Conservation (phyloP, 1,139 yeast species). For the Nadsonia commutata region DNA sequence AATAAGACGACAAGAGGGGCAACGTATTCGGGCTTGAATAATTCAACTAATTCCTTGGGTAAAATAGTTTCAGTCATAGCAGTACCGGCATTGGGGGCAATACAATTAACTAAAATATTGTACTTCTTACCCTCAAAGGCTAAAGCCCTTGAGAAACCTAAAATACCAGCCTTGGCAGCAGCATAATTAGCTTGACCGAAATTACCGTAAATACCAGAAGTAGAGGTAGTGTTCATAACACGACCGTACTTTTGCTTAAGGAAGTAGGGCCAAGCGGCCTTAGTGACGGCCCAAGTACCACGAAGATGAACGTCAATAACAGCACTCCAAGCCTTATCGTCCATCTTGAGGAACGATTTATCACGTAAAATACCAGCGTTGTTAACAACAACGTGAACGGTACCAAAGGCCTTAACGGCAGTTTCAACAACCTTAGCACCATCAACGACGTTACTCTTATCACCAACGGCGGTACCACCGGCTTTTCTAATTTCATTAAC, state of each 20-base stretch:
- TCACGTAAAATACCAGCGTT: constrained; percentile 94
- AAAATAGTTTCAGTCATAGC: constrained; percentile 89
- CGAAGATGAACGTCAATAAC: constrained; percentile 71
- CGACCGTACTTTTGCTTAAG: constrained; percentile 65
- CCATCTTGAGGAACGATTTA: constrained; percentile 73
- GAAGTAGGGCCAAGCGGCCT: constrained; percentile 89
- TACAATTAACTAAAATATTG: constrained; percentile 63
- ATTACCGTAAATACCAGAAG: constrained; percentile 94
- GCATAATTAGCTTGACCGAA: constrained; percentile 96
- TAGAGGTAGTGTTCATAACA: constrained; percentile 79
- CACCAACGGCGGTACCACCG: constrained; percentile 76
- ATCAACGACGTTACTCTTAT: constrained; percentile 71
- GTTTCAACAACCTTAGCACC: constrained; percentile 66
- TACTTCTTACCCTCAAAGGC: constrained; percentile 81
- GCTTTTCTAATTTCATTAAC: constrained; percentile 65
- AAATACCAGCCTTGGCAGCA: constrained; percentile 80
- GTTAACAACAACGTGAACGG: constrained; percentile 74
- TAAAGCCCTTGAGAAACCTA: constrained; percentile 71
- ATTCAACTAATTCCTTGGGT: constrained; percentile 61
- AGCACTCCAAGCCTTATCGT: constrained; percentile 69
- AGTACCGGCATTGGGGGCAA: constrained; percentile 97
- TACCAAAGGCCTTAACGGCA: constrained; percentile 65
- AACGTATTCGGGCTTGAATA: constrained; percentile 77
- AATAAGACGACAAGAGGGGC: constrained; percentile 79
- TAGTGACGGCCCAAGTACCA: constrained; percentile 71